These are phyloP conservation scores for Lepidium aucheri DNA, from an alignment of 345 rosid species.

Conservation along the genomic window DNA sequence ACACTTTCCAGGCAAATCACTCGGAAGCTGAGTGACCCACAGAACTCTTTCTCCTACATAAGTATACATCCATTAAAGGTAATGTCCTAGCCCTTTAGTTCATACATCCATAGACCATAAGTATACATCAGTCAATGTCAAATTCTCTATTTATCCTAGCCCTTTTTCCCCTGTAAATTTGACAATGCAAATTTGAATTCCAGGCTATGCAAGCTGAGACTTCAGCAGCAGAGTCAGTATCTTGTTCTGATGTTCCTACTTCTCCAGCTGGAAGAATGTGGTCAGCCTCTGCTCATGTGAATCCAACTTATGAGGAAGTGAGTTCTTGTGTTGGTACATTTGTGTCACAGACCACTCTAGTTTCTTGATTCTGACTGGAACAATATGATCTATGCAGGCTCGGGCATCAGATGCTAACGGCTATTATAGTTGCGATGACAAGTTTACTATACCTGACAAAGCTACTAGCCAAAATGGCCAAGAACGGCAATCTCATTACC, in stretches of 20 bases:
- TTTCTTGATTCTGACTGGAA: neutral
- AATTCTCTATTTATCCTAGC: neutral
- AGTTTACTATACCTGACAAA: constrained; percentile 33
- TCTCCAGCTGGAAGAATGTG: constrained; percentile 37
- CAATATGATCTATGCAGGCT: constrained; percentile 35
- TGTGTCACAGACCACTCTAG: neutral
- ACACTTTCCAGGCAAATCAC: constrained; percentile 52
- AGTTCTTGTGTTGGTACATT: constrained; percentile 20
- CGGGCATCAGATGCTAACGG: constrained; percentile 44
- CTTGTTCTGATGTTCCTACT: constrained; percentile 50
- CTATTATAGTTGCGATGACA: constrained; percentile 68
- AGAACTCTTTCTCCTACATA: neutral
- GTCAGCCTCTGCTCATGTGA: constrained; percentile 36
- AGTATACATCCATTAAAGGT: too few species aligned
- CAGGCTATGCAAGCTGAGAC: constrained; percentile 53
- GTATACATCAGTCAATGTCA: neutral
- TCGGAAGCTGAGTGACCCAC: constrained; percentile 39
- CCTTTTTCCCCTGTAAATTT: neutral
- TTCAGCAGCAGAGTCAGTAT: constrained; percentile 50
- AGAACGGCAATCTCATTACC: constrained; percentile 25
- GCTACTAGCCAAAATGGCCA: constrained; percentile 23
- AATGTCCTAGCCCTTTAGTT: too few species aligned
- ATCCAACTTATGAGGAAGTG: constrained; percentile 61
- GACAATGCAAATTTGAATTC: neutral
- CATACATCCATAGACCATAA: too few species aligned